Evolutionary conservation across 2,329 filamentous ascomycete species (phyloP), one percentile per base, ranked within the genome.

Genomic region (Dactylellina cionopaga): DNA sequence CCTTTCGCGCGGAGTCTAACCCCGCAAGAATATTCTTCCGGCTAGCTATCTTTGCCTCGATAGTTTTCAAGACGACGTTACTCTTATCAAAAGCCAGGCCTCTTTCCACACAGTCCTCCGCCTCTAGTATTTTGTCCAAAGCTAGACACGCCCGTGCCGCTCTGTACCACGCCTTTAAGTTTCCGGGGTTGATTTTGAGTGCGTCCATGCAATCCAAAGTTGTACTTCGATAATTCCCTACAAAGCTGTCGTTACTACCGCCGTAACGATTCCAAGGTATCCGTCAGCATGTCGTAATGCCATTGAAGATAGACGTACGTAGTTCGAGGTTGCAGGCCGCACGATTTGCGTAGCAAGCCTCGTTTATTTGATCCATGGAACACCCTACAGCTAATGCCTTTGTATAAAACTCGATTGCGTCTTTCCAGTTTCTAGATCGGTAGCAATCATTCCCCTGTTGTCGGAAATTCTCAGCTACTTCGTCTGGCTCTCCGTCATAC

Each of bases 111-210:
- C 92, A 88, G 79, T 96, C 92, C 75, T 89, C 85, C 1, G 95
- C 93, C 81, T 97, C 92, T 19, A 82, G 80, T 63, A 96, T 83
- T 78, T 92, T 92, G 79, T 91, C 89, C 13, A 97, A 86, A 0
- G 89, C 87, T 24, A 96, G 83, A 64, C 96, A 86, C 2, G 95
- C 94, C 70, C 85, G 84, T 1, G 90, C 87, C 62, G 90, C 92
- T 74, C 95, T 90, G 81, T 96, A 99, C 82, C 89, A 92, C 0
- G 95, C 94, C 82, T 99, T 99, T 78, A 96, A 80, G 80, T 96
- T 97, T 54, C 80, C 80, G 2, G 89, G 85, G 81, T 97, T 96
- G 68, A 97, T 83, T 37, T 88, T 87, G 71, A 99, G 85, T 0
- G 91, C 90, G 5, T 87, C 85, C 1, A 89, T 90, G 80, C 93